Evolutionary conservation across 148 eudicot species (phyloP), one percentile per base, ranked within the genome.

Genomic region (Rhododendron kiyosumense): DNA sequence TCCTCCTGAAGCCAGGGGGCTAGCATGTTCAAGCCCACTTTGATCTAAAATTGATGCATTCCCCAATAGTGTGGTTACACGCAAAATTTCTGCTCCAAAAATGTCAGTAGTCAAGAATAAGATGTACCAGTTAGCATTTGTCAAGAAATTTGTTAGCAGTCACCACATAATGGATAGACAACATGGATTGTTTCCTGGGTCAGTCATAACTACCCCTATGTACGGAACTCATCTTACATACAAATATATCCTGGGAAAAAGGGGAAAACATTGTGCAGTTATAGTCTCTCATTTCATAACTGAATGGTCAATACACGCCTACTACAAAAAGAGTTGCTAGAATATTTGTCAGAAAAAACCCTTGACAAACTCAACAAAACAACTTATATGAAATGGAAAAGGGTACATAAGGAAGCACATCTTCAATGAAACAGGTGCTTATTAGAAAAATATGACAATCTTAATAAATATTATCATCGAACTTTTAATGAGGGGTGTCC

Each of bases 11-110:
- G 94, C 93, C 93, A 93, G 93, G 91, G 94, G 93, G 94, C 99
- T 97, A 89, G 95, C 98, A 92, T 92, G 98, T 90, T 97, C 99
- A 93, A 95, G 94, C 92, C 95, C 95, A 91, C 92, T 90, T 95
- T 95, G 99, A 88, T 97, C 99, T 97, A 94, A 94, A 93, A 97
- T 87, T 91, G 98, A 93, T 85, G 99, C 96, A 93, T 92, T 97
- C 98, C 96, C 98, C 99, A 97, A 94, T 91, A 95, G 92, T 85
- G 96, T 91, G 89, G 98, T 93, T 92, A 97, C 94, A 95, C 99
- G 99, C 95, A 95, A 86, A 90, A 97, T 94, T 94, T 97, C 99
- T 97, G 98, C 94, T 97, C 91, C 94, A 94, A 92, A 92, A 95
- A 93, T 91, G 98, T 93, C 98, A 97, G 93, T 94, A 93, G 92